phyloP scores from a whole-genome alignment of 768 basidiomycete species.

The Calocybe gangraenosa region DNA sequence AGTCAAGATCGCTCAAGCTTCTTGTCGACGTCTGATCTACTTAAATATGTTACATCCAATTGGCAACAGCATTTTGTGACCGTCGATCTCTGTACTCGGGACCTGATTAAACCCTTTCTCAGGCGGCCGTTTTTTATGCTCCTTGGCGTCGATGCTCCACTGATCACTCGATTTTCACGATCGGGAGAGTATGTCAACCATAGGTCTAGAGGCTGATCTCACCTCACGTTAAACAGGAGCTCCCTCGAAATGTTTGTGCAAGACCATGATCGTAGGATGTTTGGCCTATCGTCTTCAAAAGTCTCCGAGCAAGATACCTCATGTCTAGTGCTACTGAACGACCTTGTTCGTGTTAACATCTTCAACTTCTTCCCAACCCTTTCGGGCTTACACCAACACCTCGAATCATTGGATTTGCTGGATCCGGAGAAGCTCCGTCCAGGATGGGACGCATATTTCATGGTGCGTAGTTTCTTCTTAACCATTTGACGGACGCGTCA shows the following conservation, averaged over 20 bases:
- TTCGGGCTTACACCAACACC: conserved; percentile 50
- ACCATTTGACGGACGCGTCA: neutral
- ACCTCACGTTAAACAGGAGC: conserved; percentile 6
- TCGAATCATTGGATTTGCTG: conserved; percentile 66
- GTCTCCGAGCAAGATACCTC: conserved; percentile 23
- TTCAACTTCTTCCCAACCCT: conserved; percentile 59
- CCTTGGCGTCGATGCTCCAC: conserved; percentile 77
- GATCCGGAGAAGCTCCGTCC: conserved; percentile 79
- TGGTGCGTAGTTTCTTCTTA: conserved; percentile 48
- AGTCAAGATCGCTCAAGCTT: conserved; percentile 31
- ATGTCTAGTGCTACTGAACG: conserved; percentile 24
- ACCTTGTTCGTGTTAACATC: conserved; percentile 57
- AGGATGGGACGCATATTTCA: conserved; percentile 95
- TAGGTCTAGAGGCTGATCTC: neutral
- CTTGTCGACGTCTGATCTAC: conserved; percentile 44
- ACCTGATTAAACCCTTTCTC: conserved; percentile 62
- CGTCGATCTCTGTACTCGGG: conserved; percentile 52
- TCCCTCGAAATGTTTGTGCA: conserved; percentile 72
- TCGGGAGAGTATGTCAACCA: conserved; percentile 39
- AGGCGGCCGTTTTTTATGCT: conserved; percentile 92
- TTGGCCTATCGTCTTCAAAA: conserved; percentile 35
- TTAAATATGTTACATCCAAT: conserved; percentile 73
- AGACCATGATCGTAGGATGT: conserved; percentile 65
- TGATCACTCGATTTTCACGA: conserved; percentile 64
- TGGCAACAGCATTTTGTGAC: conserved; percentile 86